Percentiles rank a stretch among this genome's conserved stretches.
Conservation (phyloP, 805 yeast genomes). For the Suhomyces sp. region DNA sequence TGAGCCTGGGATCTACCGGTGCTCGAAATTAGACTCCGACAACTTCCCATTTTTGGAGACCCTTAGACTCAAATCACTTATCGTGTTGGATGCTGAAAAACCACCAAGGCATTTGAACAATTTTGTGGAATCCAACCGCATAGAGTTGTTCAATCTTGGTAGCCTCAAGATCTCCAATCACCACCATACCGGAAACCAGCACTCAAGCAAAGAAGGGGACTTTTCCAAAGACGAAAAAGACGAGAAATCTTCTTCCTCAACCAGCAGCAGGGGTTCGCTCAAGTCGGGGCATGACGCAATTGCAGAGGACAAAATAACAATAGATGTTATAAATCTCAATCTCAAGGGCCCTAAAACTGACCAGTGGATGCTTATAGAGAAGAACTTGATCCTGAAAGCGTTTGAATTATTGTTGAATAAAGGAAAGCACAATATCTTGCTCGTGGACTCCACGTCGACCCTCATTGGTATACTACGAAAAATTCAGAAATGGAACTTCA, state of each 20-base stretch:
- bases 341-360: constrained; percentile 36
- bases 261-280: constrained; percentile 6
- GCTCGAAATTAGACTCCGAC: constrained; percentile 73
- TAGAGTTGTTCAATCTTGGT: constrained; percentile 50
- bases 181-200: constrained; percentile 30
- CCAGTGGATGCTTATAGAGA: constrained; percentile 76
- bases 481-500: constrained; percentile 84
- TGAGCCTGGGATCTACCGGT: constrained; percentile 79
- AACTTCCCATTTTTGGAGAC: constrained; percentile 78
- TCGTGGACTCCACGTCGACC: constrained; percentile 78
- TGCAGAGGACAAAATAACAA: constrained; percentile 6
- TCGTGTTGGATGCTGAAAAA: constrained; percentile 79
- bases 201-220: constrained; percentile 18
- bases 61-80: constrained; percentile 60
- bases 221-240: constrained; percentile 14
- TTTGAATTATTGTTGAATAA: constrained; percentile 64
- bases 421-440: constrained; percentile 60
- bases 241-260: constrained; percentile 6
- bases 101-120: constrained; percentile 71
- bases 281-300: neutral
- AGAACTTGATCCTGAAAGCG: constrained; percentile 59
- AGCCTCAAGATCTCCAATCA: constrained; percentile 40
- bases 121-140: constrained; percentile 57
- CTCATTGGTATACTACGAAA: constrained; percentile 78
- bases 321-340: constrained; percentile 24